Base-by-base conservation (phyloP, 2,329 filamentous ascomycete genomes). In the Stromatinia cepivora region DNA sequence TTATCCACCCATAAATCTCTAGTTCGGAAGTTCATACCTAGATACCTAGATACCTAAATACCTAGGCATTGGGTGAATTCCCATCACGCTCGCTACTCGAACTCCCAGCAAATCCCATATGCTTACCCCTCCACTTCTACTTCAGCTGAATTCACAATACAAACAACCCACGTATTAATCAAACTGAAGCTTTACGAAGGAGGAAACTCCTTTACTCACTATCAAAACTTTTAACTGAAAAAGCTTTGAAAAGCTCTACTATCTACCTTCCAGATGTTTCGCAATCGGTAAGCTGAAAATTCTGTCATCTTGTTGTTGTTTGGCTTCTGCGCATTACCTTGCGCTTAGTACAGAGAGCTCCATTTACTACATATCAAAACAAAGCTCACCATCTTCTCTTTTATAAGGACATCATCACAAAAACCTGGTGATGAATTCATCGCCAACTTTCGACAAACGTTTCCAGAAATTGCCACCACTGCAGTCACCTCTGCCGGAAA, bases 371-470 rank as follows among this genome's bases (percentile, higher is more conserved):
- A n/a, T 3, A 11, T 20, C 3, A 25, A 25, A 53, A 28, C 25
- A 17, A 36, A 22, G 20, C 66, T 68, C 7, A 68, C 9, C 57
- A 68, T 25, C 1, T 54, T 28, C 4, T 28, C 25, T 66, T 39
- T 25, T 74, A 92, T 90, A 81, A 81, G 92, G 71, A 77, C 74
- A 71, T 77, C 76, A 80, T 89, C 91, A 69, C 92, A 93, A 80
- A 97, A 97, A 83, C 93, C 93, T 69, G 89, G 88, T 79, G 91
- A 94, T 78, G 92, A 94, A 76, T 86, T 97, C 78, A 89, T 95
- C 79, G 89, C 89, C 81, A 89, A 88, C 79, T 97, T 97, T 82
- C 92, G 92, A 79, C 88, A 92, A 77, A 89, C 88, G 74, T 97
- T 97, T 77, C 91, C 92, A 59, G 88, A 94, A 76, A 83, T 96